Evolutionary conservation across 2,329 filamentous ascomycete genomes (phyloP), one percentile per base, ranked within the genome.

Genomic region (Myriosclerotinia scirpicola): DNA sequence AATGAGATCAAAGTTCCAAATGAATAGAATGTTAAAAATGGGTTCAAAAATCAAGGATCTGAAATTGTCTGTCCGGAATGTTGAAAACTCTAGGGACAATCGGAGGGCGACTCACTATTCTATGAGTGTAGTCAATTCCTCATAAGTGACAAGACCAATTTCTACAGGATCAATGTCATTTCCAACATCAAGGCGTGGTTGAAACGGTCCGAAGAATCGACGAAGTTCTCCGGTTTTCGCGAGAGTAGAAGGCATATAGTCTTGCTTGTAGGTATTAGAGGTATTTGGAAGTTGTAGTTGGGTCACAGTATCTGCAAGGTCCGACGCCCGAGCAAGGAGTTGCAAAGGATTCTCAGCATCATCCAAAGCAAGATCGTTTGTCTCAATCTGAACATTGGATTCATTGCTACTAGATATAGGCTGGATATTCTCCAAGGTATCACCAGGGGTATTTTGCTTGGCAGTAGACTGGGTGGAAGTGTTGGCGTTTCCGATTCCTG

Each of bases 331-430:
- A 3, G 90, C 90, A 44, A 92, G 85, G 20, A 92, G 79, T 75
- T 92, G 89, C 6, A 92, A 79, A 0, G 89, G 89, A 68, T 92
- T 92, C 73, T 92, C 89, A 4, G 89, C 89, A 75, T 91, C 90
- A 71, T 92, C 89, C 36, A 90, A 79, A 15, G 86, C 83, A 42
- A 90, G 81, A 59, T 80, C 83, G 64, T 87, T 85, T 20, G n/a
- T 44, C n/a, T 38, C 40, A n/a, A 58, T 36, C 26, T 64, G 52
- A 12, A 14, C 53, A n/a, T 22, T 15, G 8, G 26, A 22, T 38
- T 38, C 58, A 26, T 60, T 20, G 4, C 26, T 14, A 15, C 36
- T 5, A 26, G 17, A 36, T 12, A 50, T 34, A 4, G 62, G 40
- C 50, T 34, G 38, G 9, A 40, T 14, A 8, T 11, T 40, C 7